Evolutionary conservation across 805 yeast species (phyloP).

Genomic region (Candida odintsovae): DNA sequence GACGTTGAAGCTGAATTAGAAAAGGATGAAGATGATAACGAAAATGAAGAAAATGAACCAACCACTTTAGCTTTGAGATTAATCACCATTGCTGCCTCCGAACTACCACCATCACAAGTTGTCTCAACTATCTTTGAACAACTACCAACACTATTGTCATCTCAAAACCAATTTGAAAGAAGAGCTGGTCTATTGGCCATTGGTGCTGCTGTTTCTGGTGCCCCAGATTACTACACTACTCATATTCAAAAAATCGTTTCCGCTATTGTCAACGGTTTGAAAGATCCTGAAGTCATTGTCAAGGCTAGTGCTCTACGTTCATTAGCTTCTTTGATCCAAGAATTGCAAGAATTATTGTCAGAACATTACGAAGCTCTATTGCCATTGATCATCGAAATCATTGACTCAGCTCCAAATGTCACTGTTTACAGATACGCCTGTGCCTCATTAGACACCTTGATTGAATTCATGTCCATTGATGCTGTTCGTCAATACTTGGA

Average conservation of each 20-base stretch:
- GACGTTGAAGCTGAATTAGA: slow-evolving; percentile 71
- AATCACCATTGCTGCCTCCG: slow-evolving; percentile 69
- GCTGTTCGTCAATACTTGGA: slow-evolving; percentile 77
- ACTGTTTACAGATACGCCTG: slow-evolving; percentile 89
- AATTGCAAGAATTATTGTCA: slow-evolving; percentile 80
- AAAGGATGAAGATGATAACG: slow-evolving; percentile 84
- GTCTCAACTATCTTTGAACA: slow-evolving; percentile 71
- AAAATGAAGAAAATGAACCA: slow-evolving; percentile 86
- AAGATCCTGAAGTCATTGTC: slow-evolving; percentile 69
- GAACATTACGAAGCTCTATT: slow-evolving; percentile 76
- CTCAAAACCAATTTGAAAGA: slow-evolving; percentile 69
- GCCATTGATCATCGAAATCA: slow-evolving; percentile 80
- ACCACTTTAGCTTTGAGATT: slow-evolving; percentile 73
- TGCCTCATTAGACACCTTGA: slow-evolving; percentile 81
- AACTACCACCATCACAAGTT: slow-evolving; percentile 90
- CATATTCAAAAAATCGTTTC: slow-evolving; percentile 73
- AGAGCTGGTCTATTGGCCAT: slow-evolving; percentile 82
- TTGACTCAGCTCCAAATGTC: slow-evolving; percentile 78
- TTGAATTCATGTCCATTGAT: slow-evolving; percentile 87
- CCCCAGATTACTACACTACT: slow-evolving; percentile 84
- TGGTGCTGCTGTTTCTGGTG: slow-evolving; percentile 83
- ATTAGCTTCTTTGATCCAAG: slow-evolving; percentile 70
- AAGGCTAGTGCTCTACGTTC: slow-evolving; percentile 83
- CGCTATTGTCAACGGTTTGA: slow-evolving; percentile 67
- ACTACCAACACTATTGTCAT: slow-evolving; percentile 49